phyloP scores from a whole-genome alignment of 2,329 filamentous ascomycete species.

The Aureobasidium sp. region DNA sequence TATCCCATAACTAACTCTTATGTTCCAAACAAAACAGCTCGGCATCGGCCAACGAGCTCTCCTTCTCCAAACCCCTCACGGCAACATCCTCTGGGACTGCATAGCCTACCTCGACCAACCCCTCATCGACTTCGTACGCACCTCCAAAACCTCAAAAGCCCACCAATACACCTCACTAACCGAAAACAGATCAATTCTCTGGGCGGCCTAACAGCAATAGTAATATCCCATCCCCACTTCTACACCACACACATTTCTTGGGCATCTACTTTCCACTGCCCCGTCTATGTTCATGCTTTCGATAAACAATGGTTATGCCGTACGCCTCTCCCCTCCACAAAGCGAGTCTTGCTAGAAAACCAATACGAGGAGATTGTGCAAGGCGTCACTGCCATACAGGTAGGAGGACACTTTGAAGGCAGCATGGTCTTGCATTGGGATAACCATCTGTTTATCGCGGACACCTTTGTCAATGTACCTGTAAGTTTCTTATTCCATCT shows the following conservation, averaged over 20 bases:
- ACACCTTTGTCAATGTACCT: slow-evolving; percentile 68
- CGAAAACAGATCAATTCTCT: slow-evolving; percentile 43
- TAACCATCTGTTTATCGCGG: slow-evolving; percentile 61
- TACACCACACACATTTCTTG: slow-evolving; percentile 71
- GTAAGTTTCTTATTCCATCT: slow-evolving; percentile 26
- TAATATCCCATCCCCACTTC: slow-evolving; percentile 64
- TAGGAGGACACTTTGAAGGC: slow-evolving; percentile 75
- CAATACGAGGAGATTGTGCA: slow-evolving; percentile 31
- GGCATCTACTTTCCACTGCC: slow-evolving; percentile 61
- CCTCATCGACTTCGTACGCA: slow-evolving; percentile 46
- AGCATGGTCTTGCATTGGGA: slow-evolving; percentile 61
- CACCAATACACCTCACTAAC: not conserved
- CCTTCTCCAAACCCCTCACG: slow-evolving; percentile 56
- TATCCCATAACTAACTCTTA: not conserved
- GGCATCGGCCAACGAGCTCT: slow-evolving; percentile 71
- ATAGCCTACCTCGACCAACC: slow-evolving; percentile 61
- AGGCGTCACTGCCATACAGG: slow-evolving; percentile 57
- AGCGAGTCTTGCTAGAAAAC: slow-evolving; percentile 39
- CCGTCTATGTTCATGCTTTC: slow-evolving; percentile 60
- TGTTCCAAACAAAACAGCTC: slow-evolving; percentile 36
- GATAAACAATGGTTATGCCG: slow-evolving; percentile 60
- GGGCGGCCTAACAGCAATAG: slow-evolving; percentile 64
- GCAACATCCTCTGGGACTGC: slow-evolving; percentile 77
- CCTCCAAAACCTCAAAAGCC: no score
- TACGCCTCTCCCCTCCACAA: slow-evolving; percentile 33